Base-by-base conservation (phyloP, 495 filamentous ascomycete species). In the Xylaria scruposa region DNA sequence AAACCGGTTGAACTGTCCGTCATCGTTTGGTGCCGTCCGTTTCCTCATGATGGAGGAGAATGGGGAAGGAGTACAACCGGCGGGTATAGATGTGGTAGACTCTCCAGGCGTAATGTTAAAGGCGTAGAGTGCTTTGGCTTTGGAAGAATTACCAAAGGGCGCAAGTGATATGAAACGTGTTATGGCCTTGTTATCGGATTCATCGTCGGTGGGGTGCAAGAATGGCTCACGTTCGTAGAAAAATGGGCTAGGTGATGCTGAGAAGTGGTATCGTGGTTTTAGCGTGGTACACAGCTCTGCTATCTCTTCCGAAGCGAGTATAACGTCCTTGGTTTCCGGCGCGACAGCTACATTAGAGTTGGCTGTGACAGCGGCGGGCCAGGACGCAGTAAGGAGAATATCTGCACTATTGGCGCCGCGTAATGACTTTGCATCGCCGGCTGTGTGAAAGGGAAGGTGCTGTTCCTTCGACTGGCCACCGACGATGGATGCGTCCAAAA, bases 141-240 rank as follows among this genome's bases (percentile, higher is more conserved):
- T 94, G 3, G 83, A 80, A 0, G 85, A 65, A 77, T 95, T 97
- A 61, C 88, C 91, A 78, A 87, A 94, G 6, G 91, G 84, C 2
- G 93, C 95, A 5, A 98, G 81, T 61, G 93, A 95, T 76, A 98
- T 90, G 80, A 99, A 98, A 26, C 95, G 90, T 4, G 95, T 97
- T 4, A 97, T 81, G 9, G 83, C 82, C 6, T 89, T 85, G 68
- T 85, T 78, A n/a, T 82, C 79, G 15, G 76, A 75, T 1, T 78
- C 73, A 2, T 74, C 76, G 19, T 73, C 76, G 17, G 73, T 70
- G 0, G 75, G 51, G 76, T 97, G 91, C 79, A 94, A 92, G 86
- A 97, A 98, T 0, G 96, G 95, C 78, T 97, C 96, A 24, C 96
- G 90, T 82, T 98, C 95, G 75, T 89, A 98, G 82, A 92, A 95